Percentiles rank a stretch among this genome's conserved stretches.
phyloP scores from a whole-genome alignment of 805 yeast species.

The Grigorovia yakushimaensis region DNA sequence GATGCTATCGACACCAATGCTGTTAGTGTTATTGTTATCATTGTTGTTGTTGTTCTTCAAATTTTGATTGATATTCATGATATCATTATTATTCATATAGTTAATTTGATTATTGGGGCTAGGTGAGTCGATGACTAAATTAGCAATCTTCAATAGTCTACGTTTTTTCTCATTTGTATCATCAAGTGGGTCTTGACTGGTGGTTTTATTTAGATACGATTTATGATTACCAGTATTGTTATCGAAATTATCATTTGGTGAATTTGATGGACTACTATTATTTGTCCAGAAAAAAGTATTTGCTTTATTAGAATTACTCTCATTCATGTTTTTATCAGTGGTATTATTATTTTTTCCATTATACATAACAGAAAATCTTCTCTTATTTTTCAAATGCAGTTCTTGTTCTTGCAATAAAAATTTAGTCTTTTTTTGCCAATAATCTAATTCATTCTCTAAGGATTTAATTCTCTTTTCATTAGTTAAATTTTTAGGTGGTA shows the following conservation, averaged over 20 bases:
- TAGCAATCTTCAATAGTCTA: background rate
- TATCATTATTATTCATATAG: background rate
- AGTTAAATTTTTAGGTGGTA: slow-evolving; percentile 25
- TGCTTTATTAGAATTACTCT: no score
- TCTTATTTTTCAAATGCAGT: background rate
- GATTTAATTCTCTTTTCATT: slow-evolving; percentile 26
- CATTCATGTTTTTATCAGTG: no score
- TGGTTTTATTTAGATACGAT: background rate
- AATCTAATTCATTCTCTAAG: slow-evolving; percentile 24
- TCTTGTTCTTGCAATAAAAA: slow-evolving; percentile 6
- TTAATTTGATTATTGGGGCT: no score
- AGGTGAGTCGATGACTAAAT: background rate
- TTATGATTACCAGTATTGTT: no score
- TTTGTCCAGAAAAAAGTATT: no score
- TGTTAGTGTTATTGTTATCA: background rate
- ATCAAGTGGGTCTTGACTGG: background rate
- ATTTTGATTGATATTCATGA: no score
- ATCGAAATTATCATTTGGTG: no score
- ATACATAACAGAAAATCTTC: background rate
- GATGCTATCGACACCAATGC: no score
- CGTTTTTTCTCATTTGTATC: background rate
- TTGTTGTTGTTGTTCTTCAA: background rate
- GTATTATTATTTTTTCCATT: no score
- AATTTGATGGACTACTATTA: no score
- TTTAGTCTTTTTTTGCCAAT: slow-evolving; percentile 24